Base-by-base conservation (phyloP, 2,329 filamentous ascomycete genomes). In the Aspergillus sp. region DNA sequence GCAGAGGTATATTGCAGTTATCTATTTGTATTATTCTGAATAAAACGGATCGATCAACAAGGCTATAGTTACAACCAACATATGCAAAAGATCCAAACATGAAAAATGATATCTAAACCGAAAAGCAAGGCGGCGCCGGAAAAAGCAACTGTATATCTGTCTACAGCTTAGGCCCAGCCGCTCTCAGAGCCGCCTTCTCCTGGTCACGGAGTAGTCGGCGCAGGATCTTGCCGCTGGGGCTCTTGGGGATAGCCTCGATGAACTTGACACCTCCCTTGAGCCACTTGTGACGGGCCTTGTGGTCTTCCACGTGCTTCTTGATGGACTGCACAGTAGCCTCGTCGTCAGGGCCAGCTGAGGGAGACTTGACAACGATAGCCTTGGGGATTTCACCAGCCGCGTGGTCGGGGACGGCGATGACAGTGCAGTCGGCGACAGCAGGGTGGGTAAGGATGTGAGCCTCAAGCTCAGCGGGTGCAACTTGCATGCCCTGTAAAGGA, bases 401-500 rank as follows among this genome's bases (percentile, higher is more conserved):
- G 5, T 80, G 79, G 48, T 83, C 80, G 0, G 82, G 84, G 1
- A 89, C 73, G 9, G 83, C 82, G 53, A 93, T 88, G 5, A 94
- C 86, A 9, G 87, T 82, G 55, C 81, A 85, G 66, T 94, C 87
- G 39, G 80, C 79, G n/a, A 93, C 86, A 7, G 76, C 74, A 0
- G 82, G 80, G 62, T 91, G 86, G 0, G 81, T 78, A 9, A 94
- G 79, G 4, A 94, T 74, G 57, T 88, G 85, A 1, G 85, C 83
- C 68, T 94, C 87, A 1, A 94, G 78, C 62, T 93, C 87, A 2
- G 87, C 87, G 0, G 87, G 87, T 0, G 87, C 85, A 26, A 93
- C 87, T 80, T 93, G 87, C 49, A 84, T 73, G 48, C 86, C 88
- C 81, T 88, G 68, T 9, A 42, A 41, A 19, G 42, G 28, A 12